These are phyloP conservation scores for Pigoraptor vietnamica DNA, from an alignment of 78 protist genomes.

Conservation along the genomic window DNA sequence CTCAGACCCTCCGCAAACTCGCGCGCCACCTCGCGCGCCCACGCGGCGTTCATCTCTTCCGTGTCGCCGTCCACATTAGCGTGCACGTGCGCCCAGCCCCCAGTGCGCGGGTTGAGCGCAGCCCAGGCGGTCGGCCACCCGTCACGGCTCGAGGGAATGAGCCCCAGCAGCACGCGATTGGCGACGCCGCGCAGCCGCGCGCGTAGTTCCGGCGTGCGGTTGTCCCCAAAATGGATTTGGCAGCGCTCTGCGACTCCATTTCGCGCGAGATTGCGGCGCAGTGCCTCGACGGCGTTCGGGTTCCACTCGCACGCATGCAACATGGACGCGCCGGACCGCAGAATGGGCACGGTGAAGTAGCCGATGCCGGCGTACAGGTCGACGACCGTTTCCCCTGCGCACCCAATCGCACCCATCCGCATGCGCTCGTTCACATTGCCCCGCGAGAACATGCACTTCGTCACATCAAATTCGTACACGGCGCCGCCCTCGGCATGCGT, in stretches of 20 bases:
- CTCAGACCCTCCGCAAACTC: not conserved
- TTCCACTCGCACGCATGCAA: slow-evolving; percentile 5
- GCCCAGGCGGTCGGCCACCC: not conserved
- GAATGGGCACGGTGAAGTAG: not conserved
- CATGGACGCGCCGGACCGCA: not conserved
- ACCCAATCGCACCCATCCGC: not conserved
- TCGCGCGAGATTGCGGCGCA: not conserved
- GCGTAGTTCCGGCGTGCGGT: not conserved
- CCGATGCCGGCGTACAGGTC: slow-evolving; percentile 1
- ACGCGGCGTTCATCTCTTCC: not conserved
- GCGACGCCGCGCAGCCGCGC: not conserved
- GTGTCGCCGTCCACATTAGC: not conserved
- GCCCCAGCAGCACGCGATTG: not conserved
- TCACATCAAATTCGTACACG: not conserved
- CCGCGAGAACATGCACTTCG: not conserved
- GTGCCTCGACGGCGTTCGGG: not conserved
- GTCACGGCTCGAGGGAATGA: not conserved
- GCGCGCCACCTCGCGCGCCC: not conserved
- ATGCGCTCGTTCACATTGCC: not conserved
- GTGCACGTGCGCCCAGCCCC: slow-evolving; percentile 1
- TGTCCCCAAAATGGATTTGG: not conserved
- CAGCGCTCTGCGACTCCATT: not conserved
- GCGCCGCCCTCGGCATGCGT: not conserved
- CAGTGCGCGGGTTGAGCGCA: not conserved
- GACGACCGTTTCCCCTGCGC: not conserved